Conservation (phyloP, 1,284 basidiomycete genomes). For the Phellopilus nigrolimitatus region DNA sequence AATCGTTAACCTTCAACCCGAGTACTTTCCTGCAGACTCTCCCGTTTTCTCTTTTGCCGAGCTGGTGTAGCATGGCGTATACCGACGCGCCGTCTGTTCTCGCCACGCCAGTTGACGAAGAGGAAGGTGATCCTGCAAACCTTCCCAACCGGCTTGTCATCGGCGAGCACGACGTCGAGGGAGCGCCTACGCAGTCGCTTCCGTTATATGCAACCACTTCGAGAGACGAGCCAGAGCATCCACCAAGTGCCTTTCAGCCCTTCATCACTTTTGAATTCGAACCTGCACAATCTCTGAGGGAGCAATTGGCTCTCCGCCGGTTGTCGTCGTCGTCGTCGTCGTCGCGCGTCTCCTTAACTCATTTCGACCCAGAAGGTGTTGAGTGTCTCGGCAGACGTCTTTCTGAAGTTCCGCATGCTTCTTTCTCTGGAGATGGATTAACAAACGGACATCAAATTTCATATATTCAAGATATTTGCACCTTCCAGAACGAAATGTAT, state of each 20-base stretch:
- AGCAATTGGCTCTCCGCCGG: background rate
- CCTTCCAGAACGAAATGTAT: background rate
- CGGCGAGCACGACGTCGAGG: background rate
- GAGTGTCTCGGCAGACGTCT: background rate
- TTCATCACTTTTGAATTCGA: slow-evolving; percentile 16
- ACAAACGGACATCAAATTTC: background rate
- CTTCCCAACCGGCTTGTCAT: background rate
- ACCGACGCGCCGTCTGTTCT: background rate
- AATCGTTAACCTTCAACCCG: too few relatives aligned
- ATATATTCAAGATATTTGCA: background rate
- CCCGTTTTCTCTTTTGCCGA: background rate
- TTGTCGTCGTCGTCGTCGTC: background rate
- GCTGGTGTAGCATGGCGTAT: slow-evolving; percentile 1
- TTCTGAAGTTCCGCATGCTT: background rate
- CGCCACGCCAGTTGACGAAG: slow-evolving; percentile 1
- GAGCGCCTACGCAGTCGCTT: background rate
- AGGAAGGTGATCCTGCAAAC: background rate
- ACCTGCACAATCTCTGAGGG: background rate
- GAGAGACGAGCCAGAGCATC: background rate
- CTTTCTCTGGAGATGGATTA: background rate
- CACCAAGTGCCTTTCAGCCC: background rate
- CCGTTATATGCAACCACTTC: background rate
- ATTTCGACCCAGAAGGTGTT: slow-evolving; percentile 13
- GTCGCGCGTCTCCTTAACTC: slow-evolving; percentile 3
- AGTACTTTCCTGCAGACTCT: too few relatives aligned